Evolutionary conservation across 1,284 basidiomycete species (phyloP), one percentile per base, ranked within the genome.

Genomic region (Tilletia walkeri): DNA sequence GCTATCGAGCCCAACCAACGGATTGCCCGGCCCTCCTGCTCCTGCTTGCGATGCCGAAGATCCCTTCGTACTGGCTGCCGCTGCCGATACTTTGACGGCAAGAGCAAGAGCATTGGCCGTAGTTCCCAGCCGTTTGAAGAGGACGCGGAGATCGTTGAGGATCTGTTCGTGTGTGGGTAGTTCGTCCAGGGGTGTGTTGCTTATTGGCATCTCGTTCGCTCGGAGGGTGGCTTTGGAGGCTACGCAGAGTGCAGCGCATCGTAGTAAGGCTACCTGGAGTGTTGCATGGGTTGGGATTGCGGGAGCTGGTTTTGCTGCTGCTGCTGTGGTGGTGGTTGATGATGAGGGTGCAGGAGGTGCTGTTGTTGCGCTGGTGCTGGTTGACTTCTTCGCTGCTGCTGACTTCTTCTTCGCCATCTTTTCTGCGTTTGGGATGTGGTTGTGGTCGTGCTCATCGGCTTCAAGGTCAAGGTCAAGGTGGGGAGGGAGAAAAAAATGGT

Each of bases 51-150:
- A 16, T 9, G 30, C 59, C 2, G 59, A 20, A 6, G 54, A 30
- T 20, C 12, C 10, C 24, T 34, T 34, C 34, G 12, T 24, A 30
- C 24, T 56, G 12, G 6, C 34, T 5, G 20, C 54, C 2, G 59
- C 34, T 14, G 34, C 59, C 3, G 59, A 63, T 9, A 63, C 59
- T 41, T 63, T 63, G 59, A 63, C 34, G 3, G 59, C 59, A 6
- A 63, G 59, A 18, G 59, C 59, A 38, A 63, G 59, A 4, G 59
- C 59, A 34, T 41, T 63, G 30, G 59, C 59, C 7, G 59, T 63
- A 38, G 36, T 10, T 9, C 59, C 34, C 18, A 38, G 34, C 34
- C 38, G 2, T n/a, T 63, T 63, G 34, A 63, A 20, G 6, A 63
- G 59, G 6, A 38, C 30, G 34, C 59, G 59, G 36, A 39, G 36